phyloP scores from a whole-genome alignment of 257 asterid genomes.

The Solanum verrucosum region DNA sequence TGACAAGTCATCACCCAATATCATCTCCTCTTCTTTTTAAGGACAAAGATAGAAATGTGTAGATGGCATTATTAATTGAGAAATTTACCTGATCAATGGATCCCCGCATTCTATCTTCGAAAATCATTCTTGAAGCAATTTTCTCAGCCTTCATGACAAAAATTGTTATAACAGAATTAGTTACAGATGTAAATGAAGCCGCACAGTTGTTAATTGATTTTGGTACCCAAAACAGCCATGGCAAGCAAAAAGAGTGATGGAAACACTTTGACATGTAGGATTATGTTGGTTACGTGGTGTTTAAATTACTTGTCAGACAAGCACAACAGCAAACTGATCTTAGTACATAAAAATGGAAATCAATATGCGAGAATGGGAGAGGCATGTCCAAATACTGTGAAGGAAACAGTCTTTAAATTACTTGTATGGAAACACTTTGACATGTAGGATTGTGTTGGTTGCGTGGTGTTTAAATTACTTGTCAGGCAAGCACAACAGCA shows the following conservation, averaged over 20 bases:
- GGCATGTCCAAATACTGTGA: background rate
- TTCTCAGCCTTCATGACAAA: slow-evolving; percentile 72
- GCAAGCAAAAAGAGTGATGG: background rate
- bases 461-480: background rate
- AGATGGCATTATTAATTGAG: background rate
- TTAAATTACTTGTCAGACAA: background rate
- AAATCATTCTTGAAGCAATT: slow-evolving; percentile 95
- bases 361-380: background rate
- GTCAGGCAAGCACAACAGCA: background rate
- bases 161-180: background rate
- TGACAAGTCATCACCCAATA: background rate
- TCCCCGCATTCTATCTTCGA: slow-evolving; percentile 96
- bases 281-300: background rate
- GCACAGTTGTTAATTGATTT: background rate
- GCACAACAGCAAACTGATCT: background rate
- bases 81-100: slow-evolving; percentile 86
- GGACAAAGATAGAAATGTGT: background rate
- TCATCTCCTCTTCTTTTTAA: background rate
- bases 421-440: background rate
- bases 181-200: background rate
- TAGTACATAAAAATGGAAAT: background rate
- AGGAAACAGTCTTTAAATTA: background rate
- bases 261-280: background rate
- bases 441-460: background rate
- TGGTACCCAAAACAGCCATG: background rate